These are phyloP conservation scores for Penicillium alfredii DNA, from an alignment of 495 filamentous ascomycete species.

Conservation along the genomic window DNA sequence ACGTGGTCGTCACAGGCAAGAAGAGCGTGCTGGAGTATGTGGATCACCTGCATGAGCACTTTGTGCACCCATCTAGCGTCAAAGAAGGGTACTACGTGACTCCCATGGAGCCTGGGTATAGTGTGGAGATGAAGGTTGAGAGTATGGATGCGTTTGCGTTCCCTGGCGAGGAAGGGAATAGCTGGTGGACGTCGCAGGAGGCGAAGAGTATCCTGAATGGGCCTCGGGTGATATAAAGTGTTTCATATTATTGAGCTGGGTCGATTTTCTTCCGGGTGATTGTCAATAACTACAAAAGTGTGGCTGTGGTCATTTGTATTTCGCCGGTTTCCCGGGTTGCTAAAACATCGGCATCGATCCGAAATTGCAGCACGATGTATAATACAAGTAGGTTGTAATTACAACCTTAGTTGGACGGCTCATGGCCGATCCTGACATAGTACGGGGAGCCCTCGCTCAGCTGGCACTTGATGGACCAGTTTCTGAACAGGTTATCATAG, in stretches of 20 bases:
- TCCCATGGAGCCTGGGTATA: constrained; percentile 75
- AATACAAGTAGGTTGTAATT: no score
- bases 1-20: constrained; percentile 80
- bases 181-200: constrained; percentile 76
- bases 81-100: constrained; percentile 85
- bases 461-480: no score
- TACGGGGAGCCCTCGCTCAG: no score
- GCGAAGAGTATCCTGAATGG: constrained; percentile 60
- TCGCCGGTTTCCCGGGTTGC: background rate
- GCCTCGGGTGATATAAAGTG: constrained; percentile 30
- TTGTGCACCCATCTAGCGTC: constrained; percentile 72
- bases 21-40: constrained; percentile 83
- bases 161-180: constrained; percentile 67
- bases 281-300: constrained; percentile 12
- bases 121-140: constrained; percentile 85
- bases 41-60: constrained; percentile 91
- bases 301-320: no score
- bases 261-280: no score
- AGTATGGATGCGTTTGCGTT: constrained; percentile 76
- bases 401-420: no score
- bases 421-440: no score
- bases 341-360: no score
- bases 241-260: constrained; percentile 8
- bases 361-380: no score
- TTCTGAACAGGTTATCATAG: no score